Evolutionary conservation across 2,329 filamentous ascomycete species (phyloP), one percentile per base, ranked within the genome.

Genomic region (Alternaria sp.): DNA sequence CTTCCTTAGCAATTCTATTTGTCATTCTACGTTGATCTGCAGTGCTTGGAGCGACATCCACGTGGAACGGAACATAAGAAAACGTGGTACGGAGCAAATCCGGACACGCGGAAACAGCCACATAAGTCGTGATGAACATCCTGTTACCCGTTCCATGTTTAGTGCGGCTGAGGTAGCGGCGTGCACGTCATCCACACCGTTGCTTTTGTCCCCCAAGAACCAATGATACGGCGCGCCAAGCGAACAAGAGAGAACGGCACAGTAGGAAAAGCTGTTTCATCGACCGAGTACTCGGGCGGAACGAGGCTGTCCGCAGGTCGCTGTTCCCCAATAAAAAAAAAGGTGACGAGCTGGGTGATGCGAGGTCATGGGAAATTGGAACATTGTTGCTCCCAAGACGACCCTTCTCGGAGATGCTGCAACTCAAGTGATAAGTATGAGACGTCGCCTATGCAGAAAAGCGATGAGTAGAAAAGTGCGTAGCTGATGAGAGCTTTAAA

Each of bases 1-100:
- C 21, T 48, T 48, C 29, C 21, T 4, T 24, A 1, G 21, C 44
- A n/a, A 48, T 48, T 48, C 44, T 48, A 48, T 48, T 48, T 48
- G 44, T 48, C 44, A 48, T n/a, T 48, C 44, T 34, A 48, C 44
- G 44, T 48, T 48, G 44, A 34, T 48, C 21, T 48, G 31, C 29
- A 48, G 13, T 4, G 31, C 29, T 7, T 13, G 13, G 44, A 21
- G 21, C 44, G 21, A 36, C 44, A 13, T 46, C 31, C 44, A 48
- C 44, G 44, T 48, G 44, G 44, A 48, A 48, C 44, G 44, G 44
- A 34, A 36, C 44, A 48, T 48, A 48, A 48, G 37, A 48, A 33
- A 48, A 48, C 44, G 44, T 48, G 44, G 44, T 6, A 4, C 8
- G 29, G 44, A 48, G 9, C 44, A 48, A 36, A 48, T 34, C 29